Conservation (phyloP, 108 stramenopile genomes). For the Fistulifera pelliculosa region DNA sequence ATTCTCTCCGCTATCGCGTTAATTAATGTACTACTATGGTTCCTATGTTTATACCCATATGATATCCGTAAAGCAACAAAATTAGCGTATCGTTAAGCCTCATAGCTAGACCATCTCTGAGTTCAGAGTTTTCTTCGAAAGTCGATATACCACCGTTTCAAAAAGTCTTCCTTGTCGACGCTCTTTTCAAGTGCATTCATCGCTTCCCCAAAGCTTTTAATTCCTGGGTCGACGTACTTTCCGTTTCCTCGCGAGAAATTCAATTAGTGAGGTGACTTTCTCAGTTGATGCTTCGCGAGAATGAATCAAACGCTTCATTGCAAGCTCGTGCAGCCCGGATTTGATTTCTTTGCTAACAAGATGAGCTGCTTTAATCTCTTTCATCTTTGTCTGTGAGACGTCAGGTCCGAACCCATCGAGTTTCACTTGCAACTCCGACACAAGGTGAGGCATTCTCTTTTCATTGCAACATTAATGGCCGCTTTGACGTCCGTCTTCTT, state of each 20-base stretch:
- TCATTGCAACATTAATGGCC: slow-evolving; percentile 77
- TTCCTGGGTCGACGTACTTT: slow-evolving; percentile 2
- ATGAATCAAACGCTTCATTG: slow-evolving; percentile 52
- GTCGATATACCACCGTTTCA: no score
- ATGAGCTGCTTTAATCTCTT: slow-evolving; percentile 76
- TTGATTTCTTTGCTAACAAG: slow-evolving; percentile 69
- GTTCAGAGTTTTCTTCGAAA: no score
- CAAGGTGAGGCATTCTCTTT: slow-evolving; percentile 60
- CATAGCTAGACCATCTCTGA: no score
- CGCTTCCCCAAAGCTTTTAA: slow-evolving; percentile 7
- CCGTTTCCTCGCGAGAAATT: slow-evolving; percentile 47
- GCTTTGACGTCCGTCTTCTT: slow-evolving; percentile 80
- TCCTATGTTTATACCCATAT: no score
- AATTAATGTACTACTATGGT: no score
- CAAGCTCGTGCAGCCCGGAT: slow-evolving; percentile 56
- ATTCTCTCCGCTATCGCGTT: no score
- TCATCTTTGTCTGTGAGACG: slow-evolving; percentile 78
- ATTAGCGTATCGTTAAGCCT: no score
- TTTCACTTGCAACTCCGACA: slow-evolving; percentile 63
- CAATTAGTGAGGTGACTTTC: slow-evolving; percentile 59
- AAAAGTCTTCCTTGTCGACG: no score
- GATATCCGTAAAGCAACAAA: no score
- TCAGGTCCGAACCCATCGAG: slow-evolving; percentile 45
- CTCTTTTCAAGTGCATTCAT: slow-evolving; percentile 1
- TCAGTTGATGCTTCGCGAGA: slow-evolving; percentile 68